A percentile compares a stretch with the other conserved stretches of the same genome.
Evolutionary conservation across 306 rosid species (phyloP).

Genomic region (cucumber (Cucumis sativus)): Cucumber_9930_V3 NC_026657.2:9098501-9099000

Average conservation of each 20-base stretch:
- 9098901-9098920: conserved; percentile 52
- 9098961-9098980: background rate
- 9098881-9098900: conserved; percentile 49
- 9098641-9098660: conserved; percentile 26
- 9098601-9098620: conserved; percentile 21
- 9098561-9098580: conserved; percentile 13
- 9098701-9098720: conserved; percentile 32
- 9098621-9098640: conserved; percentile 15
- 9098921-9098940: conserved; percentile 25
- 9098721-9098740: conserved; percentile 15
- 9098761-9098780: conserved; percentile 55
- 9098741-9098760: conserved; percentile 10
- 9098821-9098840: conserved; percentile 14
- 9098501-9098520: background rate
- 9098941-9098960: background rate
- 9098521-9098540: conserved; percentile 50
- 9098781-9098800: conserved; percentile 58
- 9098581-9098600: conserved; percentile 13
- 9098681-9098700: conserved; percentile 60
- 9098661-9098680: conserved; percentile 25
- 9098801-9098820: conserved; percentile 22
- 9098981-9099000: background rate
- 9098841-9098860: conserved; percentile 32
- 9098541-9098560: conserved; percentile 18
- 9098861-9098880: conserved; percentile 37